Percentiles rank a stretch among this genome's conserved stretches.
phyloP scores from a whole-genome alignment of 225 moss, liverwort and hornwort species.

The Polytrichum formosum region DNA sequence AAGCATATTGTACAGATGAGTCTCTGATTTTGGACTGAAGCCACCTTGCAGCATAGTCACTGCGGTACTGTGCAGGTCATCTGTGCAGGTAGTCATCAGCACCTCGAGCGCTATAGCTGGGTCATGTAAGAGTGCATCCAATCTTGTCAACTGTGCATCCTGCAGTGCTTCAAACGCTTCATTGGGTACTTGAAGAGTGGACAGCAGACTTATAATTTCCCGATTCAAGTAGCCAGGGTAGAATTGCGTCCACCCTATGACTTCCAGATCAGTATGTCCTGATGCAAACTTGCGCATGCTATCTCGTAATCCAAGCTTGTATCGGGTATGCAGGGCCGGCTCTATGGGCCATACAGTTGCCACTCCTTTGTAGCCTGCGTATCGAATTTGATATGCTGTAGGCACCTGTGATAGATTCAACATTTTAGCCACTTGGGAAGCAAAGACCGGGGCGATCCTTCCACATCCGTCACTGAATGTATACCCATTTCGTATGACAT shows the following conservation, averaged over 20 bases:
- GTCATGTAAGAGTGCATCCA: slow-evolving; percentile 63
- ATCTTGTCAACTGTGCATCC: slow-evolving; percentile 48
- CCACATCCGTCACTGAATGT: slow-evolving; percentile 89
- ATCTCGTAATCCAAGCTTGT: slow-evolving; percentile 58
- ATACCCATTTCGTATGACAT: slow-evolving; percentile 57
- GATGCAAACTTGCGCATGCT: slow-evolving; percentile 79
- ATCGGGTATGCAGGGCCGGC: slow-evolving; percentile 2
- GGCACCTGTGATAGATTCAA: slow-evolving; percentile 57
- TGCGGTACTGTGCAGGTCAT: slow-evolving; percentile 49
- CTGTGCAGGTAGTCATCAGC: slow-evolving; percentile 38
- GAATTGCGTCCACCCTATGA: slow-evolving; percentile 79
- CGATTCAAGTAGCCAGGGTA: slow-evolving; percentile 75
- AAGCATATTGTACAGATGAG: slow-evolving; percentile 63
- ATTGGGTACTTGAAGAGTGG: slow-evolving; percentile 59
- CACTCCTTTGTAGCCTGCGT: slow-evolving; percentile 91
- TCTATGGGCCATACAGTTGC: slow-evolving; percentile 63
- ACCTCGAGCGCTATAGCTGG: slow-evolving; percentile 56
- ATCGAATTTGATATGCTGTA: slow-evolving; percentile 85
- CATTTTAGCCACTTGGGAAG: slow-evolving; percentile 41
- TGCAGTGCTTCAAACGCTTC: slow-evolving; percentile 47
- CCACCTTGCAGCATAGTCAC: slow-evolving; percentile 77
- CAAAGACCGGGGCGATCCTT: slow-evolving; percentile 62
- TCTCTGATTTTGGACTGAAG: slow-evolving; percentile 63
- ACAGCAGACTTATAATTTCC: slow-evolving; percentile 77
- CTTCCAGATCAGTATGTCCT: slow-evolving; percentile 66